Base-by-base conservation (phyloP, 768 basidiomycete genomes). In the Tricholoma flavovirens region DNA sequence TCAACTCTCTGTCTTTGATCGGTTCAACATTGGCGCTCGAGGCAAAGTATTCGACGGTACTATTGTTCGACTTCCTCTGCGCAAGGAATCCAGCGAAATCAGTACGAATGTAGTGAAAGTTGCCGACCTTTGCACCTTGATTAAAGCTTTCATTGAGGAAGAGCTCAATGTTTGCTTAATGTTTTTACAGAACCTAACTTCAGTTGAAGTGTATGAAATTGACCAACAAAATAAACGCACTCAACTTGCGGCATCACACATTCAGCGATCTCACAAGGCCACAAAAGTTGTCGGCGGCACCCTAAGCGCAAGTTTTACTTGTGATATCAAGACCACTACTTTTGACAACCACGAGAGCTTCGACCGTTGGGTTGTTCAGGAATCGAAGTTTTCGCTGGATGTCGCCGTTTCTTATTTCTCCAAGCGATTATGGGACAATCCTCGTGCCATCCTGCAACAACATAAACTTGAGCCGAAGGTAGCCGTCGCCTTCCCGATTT, bases 21-120 rank as follows among this genome's bases (percentile, higher is more conserved):
- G 42, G 63, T 54, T n/a, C 15, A 26, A 26, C 5, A 36, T 36
- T 11, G 15, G 14, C 11, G 3, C 35, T n/a, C 9, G 35, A 36
- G 35, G 15, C 12, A 36, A 36, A 15, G 1, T 24, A 1, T 73
- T 77, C 59, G 38, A 60, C 4, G 78, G 79, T 0, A 73, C 81
- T 1, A 60, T 77, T 43, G 72, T 82, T 40, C 72, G 81, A 1
- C 73, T 81, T 14, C 80, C 81, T 0, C 63, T 83, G 11, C 72
- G 81, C 6, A 61, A 56, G 0, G 51, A 40, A 8, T 49, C 62
- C 2, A 75, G 74, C 57, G 60, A 59, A 7, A 69, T 78, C 56
- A 77, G 74, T 49, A 57, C 62, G 14, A 68, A 73, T 36, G 57
- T 67, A 1, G 68, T 79, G 8, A 32, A 55, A 0, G 29, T 68